Evolutionary conservation across 108 stramenopile species (phyloP), one percentile per base, ranked within the genome.

Genomic region (Nannochloropsis gaditana): DNA sequence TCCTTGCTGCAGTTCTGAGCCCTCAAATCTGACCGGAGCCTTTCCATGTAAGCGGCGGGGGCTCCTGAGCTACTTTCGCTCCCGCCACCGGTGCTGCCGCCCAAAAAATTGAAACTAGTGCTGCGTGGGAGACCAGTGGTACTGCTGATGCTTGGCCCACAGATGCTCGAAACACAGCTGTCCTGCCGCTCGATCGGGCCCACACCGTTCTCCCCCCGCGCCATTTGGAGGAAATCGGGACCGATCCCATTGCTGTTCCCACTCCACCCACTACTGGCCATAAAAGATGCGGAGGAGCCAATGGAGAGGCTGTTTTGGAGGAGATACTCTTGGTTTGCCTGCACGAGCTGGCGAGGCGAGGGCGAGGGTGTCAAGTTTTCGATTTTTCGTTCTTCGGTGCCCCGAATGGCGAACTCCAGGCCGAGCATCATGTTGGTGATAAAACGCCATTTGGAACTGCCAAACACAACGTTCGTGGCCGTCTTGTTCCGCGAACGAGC

Each of bases 341-440:
- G 59, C 59, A 6, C 15, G 19, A 73, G 59, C 8, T 73, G 59
- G 19, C 59, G 59, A n/a, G 59, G 59, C 19, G 59, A 73, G 59
- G 59, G 59, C 15, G 59, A 73, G n/a, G 59, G 59, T n/a, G 59
- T 73, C 59, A 73, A 15, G n/a, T 73, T 73, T n/a, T 73, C 59
- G n/a, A 73, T 73, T n/a, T n/a, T 73, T 2, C 59, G 59, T 73
- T 73, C 59, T 0, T 15, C n/a, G 59, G 59, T 73, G 4, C 59
- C 59, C 8, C 59, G 59, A 73, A 73, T 73, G 19, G 59, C 59
- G 6, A 73, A 73, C 59, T 73, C 59, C 59, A 73, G 6, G 19
- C 59, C 59, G 59, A 73, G 59, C 59, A 73, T 73, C 59, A 73
- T 73, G 59, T 73, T 73, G 59, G 59, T 73, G 8, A 73, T 73